Evolutionary conservation across 768 basidiomycete genomes (phyloP).

Genomic region (Tricholoma saponaceum): DNA sequence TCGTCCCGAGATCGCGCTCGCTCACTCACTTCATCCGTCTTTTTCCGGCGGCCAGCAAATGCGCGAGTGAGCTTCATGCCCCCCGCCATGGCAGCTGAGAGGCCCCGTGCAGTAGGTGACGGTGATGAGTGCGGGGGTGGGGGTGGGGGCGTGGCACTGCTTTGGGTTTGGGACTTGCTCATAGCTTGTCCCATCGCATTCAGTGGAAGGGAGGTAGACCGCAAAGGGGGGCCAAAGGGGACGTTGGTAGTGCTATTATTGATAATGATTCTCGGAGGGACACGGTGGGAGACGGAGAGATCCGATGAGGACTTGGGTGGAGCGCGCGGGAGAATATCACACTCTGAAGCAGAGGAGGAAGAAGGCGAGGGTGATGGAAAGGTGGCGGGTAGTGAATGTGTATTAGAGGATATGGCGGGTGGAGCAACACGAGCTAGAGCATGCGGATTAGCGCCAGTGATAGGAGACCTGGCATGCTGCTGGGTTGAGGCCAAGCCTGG

Average conservation of each 20-base stretch:
- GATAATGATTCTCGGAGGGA: background rate
- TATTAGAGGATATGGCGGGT: slow-evolving; percentile 28
- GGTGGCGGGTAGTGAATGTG: slow-evolving; percentile 34
- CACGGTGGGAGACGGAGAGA: slow-evolving; percentile 26
- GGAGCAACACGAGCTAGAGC: slow-evolving; percentile 9
- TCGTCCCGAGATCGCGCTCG: slow-evolving; percentile 9
- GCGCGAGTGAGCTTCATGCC: slow-evolving; percentile 56
- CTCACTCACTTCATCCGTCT: slow-evolving; percentile 42
- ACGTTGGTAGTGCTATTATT: slow-evolving; percentile 12
- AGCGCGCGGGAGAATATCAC: slow-evolving; percentile 30
- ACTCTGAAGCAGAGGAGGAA: slow-evolving; percentile 33
- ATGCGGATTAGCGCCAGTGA: slow-evolving; percentile 4
- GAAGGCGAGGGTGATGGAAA: slow-evolving; percentile 41
- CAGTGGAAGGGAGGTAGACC: slow-evolving; percentile 15
- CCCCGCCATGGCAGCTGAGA: slow-evolving; percentile 36
- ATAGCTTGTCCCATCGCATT: slow-evolving; percentile 36
- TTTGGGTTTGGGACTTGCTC: slow-evolving; percentile 20
- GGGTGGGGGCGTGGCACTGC: slow-evolving; percentile 9
- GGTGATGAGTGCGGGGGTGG: slow-evolving; percentile 17
- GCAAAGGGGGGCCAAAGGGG: slow-evolving; percentile 17
- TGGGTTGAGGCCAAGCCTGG: slow-evolving; percentile 11
- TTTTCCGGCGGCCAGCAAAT: slow-evolving; percentile 53
- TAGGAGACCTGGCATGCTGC: background rate
- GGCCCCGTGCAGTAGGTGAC: slow-evolving; percentile 24
- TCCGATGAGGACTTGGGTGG: slow-evolving; percentile 27